Percentiles rank a stretch among this genome's conserved stretches.
These are phyloP conservation scores for Populus alba DNA, from an alignment of 345 rosid species.

Conservation along the genomic window DNA sequence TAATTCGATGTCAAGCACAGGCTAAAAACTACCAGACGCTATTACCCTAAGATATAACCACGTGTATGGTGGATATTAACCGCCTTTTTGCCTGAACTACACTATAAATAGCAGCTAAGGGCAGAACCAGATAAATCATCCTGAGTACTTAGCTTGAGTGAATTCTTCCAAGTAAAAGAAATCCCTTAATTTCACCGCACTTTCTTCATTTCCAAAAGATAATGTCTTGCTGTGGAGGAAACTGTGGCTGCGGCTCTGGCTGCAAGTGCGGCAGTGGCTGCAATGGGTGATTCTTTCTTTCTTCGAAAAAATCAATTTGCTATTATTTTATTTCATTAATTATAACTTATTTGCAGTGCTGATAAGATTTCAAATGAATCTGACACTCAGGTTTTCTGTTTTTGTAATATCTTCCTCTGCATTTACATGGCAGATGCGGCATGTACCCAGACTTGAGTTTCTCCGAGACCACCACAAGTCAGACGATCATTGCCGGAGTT, in stretches of 20 bases:
- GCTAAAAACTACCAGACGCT: neutral
- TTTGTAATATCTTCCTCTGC: neutral
- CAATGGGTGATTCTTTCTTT: constrained; percentile 6
- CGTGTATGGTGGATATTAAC: constrained; percentile 32
- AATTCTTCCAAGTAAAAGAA: neutral
- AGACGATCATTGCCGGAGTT: constrained; percentile 15
- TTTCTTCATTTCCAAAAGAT: neutral
- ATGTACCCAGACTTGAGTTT: constrained; percentile 19
- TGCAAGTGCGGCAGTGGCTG: constrained; percentile 22
- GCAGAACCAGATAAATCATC: neutral
- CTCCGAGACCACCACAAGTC: constrained; percentile 14
- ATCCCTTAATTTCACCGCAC: neutral
- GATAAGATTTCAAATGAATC: neutral
- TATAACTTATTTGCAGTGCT: neutral
- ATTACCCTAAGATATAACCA: constrained; percentile 13
- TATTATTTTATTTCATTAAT: no score
- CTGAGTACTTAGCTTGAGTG: neutral
- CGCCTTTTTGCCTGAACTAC: neutral
- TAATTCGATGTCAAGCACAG: neutral
- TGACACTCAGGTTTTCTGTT: neutral
- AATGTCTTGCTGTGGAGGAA: constrained; percentile 27
- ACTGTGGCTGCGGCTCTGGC: constrained; percentile 22
- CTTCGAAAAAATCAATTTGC: neutral
- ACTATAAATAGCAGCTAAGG: constrained; percentile 19
- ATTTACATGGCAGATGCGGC: constrained; percentile 7